Base-by-base conservation (phyloP, 768 basidiomycete genomes). In the Kwoniella dendrophila region DNA sequence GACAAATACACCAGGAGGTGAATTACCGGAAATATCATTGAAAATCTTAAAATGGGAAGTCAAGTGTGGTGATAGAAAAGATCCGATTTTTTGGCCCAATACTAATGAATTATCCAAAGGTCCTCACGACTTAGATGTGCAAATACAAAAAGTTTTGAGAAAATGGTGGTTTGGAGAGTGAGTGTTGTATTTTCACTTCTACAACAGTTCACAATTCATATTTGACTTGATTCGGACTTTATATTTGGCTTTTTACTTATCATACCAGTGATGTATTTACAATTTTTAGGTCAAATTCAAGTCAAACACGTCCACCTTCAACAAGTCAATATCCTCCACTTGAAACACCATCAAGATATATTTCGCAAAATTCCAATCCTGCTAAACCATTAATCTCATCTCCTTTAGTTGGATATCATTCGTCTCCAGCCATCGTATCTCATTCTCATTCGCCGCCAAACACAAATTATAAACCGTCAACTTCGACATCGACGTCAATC, bases 151-250 rank as follows among this genome's bases (percentile, higher is more conserved):
- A 40, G 62, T 74, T 16, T 33, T 74, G 43, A 60, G 65, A 55
- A 71, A 68, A 49, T 74, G 72, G 72, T 74, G 62, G 65, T 54
- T 62, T 44, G 72, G 72, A 26, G 70, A 74, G 70, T 74, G 43
- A 58, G 72, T 64, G 10, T 16, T 12, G 16, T 30, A 0, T 30
- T 27, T 45, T 22, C 5, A 16, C 8, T 24, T 53, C 18, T 12
- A 41, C 12, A n/a, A n/a, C n/a, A n/a, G n/a, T n/a, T n/a, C n/a
- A n/a, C n/a, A n/a, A n/a, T n/a, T n/a, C n/a, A n/a, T n/a, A n/a
- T n/a, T n/a, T n/a, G n/a, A n/a, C n/a, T n/a, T n/a, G n/a, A n/a
- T n/a, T n/a, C n/a, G n/a, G n/a, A n/a, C n/a, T n/a, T n/a, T n/a
- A n/a, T 49, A 26, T 8, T 6, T 29, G 26, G 30, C 10, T 12